Conservation (phyloP, 2,329 filamentous ascomycete genomes). For the Bipolaris zeicola region DNA sequence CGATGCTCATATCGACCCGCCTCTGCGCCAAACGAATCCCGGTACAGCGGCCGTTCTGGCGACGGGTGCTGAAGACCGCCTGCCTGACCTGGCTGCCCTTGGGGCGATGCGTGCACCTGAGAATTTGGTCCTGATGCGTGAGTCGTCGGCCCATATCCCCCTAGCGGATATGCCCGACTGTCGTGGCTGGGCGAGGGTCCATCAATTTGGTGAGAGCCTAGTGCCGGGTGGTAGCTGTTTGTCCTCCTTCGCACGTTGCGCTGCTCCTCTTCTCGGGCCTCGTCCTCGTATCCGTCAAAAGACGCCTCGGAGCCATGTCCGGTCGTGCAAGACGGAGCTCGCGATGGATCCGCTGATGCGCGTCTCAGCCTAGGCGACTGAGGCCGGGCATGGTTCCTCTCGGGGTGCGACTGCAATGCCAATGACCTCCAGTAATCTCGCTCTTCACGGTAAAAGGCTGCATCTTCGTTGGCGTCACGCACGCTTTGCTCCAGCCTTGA, state of each 20-base stretch:
- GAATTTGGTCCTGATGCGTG: conserved; percentile 14
- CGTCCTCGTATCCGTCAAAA: conserved; percentile 42
- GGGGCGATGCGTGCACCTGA: conserved; percentile 14
- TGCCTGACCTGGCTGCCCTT: conserved; percentile 19
- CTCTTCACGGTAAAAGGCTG: conserved; percentile 75
- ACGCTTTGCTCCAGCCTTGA: conserved; percentile 71
- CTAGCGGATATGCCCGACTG: conserved; percentile 25
- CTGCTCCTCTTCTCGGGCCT: conserved; percentile 33
- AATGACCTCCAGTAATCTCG: conserved; percentile 67
- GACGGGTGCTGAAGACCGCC: conserved; percentile 13
- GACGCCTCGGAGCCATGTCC: conserved; percentile 39
- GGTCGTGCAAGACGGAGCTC: conserved; percentile 35
- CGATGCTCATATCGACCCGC: conserved; percentile 33
- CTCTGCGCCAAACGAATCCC: conserved; percentile 22
- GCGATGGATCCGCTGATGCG: conserved; percentile 37
- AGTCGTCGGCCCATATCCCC: conserved; percentile 30
- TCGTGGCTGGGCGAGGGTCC: conserved; percentile 25
- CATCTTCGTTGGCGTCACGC: conserved; percentile 69
- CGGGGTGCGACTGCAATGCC: conserved; percentile 61
- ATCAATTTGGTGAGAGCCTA: conserved; percentile 31
- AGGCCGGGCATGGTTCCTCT: conserved; percentile 53
- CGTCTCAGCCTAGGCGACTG: conserved; percentile 50
- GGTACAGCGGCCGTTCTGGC: conserved; percentile 20
- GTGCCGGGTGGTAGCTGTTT: conserved; percentile 42
- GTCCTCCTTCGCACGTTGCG: conserved; percentile 48